Conservation (phyloP, 2,329 filamentous ascomycete species). For the Grosmannia serpens region DNA sequence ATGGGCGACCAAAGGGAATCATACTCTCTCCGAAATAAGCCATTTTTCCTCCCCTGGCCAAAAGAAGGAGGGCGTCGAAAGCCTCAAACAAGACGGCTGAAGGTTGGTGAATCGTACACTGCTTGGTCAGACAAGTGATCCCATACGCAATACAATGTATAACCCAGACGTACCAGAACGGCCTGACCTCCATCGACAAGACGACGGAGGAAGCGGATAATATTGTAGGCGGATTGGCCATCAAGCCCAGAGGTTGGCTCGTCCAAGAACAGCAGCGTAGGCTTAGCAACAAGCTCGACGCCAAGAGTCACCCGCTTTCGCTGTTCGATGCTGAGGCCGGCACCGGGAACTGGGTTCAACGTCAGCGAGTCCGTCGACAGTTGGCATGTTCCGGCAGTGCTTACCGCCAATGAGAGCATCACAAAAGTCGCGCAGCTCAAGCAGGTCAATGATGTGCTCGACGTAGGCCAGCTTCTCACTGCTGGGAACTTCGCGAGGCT, state of each 20-base stretch:
- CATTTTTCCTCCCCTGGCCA: constrained; percentile 52
- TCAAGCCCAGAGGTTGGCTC: constrained; percentile 57
- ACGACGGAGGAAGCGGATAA: constrained; percentile 53
- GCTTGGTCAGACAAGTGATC: not conserved
- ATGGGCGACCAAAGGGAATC: not conserved
- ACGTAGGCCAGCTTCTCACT: constrained; percentile 67
- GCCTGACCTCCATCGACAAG: constrained; percentile 56
- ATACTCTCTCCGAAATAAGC: constrained; percentile 47
- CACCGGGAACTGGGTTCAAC: constrained; percentile 6
- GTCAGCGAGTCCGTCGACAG: too few relatives aligned
- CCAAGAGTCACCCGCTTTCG: constrained; percentile 47
- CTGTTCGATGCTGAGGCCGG: constrained; percentile 39
- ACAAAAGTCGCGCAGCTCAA: constrained; percentile 36
- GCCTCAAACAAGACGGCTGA: constrained; percentile 54
- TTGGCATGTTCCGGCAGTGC: too few relatives aligned
- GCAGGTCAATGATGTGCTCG: constrained; percentile 60
- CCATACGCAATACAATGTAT: not conserved
- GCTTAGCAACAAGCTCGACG: constrained; percentile 50
- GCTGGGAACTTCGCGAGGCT: constrained; percentile 50
- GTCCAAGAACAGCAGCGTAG: constrained; percentile 48
- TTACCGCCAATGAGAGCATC: constrained; percentile 30
- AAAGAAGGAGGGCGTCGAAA: constrained; percentile 53
- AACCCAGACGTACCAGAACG: constrained; percentile 31
- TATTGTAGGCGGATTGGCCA: constrained; percentile 55
- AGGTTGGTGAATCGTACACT: constrained; percentile 59